Evolutionary conservation across 1,284 basidiomycete genomes (phyloP).

Genomic region (Irpex rosettiformis): DNA sequence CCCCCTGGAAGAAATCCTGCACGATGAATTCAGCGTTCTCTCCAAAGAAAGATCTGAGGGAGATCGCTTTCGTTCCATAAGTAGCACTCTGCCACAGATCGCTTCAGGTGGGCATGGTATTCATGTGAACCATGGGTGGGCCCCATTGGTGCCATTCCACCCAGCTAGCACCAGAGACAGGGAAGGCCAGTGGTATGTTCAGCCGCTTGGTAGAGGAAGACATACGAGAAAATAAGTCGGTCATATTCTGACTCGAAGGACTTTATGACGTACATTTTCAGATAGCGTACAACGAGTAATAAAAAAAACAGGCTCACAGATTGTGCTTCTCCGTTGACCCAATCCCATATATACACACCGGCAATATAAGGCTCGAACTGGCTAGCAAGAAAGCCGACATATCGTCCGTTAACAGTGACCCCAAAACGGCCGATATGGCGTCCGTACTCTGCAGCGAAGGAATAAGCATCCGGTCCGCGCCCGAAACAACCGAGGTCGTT

Average conservation of each 20-base stretch:
- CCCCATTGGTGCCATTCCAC: slow-evolving; percentile 11
- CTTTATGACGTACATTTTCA: background rate
- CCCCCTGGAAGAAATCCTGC: background rate
- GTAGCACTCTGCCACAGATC: slow-evolving; percentile 9
- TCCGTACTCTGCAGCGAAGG: too few species aligned
- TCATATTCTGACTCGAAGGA: background rate
- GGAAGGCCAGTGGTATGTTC: background rate
- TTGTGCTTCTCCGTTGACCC: slow-evolving; percentile 9
- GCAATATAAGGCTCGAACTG: too few species aligned
- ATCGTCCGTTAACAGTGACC: slow-evolving; percentile 9
- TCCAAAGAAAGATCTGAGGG: background rate
- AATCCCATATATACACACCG: slow-evolving; percentile 10
- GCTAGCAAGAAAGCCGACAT: slow-evolving; percentile 4
- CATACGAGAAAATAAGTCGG: background rate
- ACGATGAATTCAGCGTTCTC: background rate
- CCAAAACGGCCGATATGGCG: slow-evolving; percentile 8
- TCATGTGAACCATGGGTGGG: background rate
- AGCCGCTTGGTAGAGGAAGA: slow-evolving; percentile 6
- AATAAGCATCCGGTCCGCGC: too few species aligned
- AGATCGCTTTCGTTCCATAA: slow-evolving; percentile 7
- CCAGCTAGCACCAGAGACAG: background rate
- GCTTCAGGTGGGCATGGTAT: slow-evolving; percentile 1
- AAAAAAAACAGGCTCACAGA: slow-evolving; percentile 10
- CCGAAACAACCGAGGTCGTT: too few species aligned
- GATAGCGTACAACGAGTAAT: background rate